Evolutionary conservation across 768 basidiomycete species (phyloP).

Genomic region (Vararia minispora): DNA sequence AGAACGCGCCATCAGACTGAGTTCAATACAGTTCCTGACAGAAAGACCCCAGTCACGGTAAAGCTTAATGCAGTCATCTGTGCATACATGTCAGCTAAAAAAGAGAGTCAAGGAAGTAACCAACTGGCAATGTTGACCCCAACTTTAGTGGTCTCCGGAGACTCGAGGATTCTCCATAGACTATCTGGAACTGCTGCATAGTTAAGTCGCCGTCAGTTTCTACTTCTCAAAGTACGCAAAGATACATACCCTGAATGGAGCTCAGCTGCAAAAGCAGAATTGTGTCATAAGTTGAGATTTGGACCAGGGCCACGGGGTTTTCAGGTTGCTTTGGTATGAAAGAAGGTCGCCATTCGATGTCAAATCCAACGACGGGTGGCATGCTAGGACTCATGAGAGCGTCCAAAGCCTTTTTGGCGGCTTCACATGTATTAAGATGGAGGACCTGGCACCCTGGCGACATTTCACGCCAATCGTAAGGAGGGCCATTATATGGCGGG

Average conservation of each 20-base stretch:
- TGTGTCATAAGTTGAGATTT: conserved; percentile 45
- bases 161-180: conserved; percentile 40
- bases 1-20: conserved; percentile 55
- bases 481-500: no score
- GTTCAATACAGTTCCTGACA: conserved; percentile 49
- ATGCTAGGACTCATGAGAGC: no score
- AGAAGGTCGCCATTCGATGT: conserved; percentile 72
- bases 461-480: no score
- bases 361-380: conserved; percentile 47
- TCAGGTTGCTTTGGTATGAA: conserved; percentile 39
- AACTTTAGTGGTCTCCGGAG: conserved; percentile 46
- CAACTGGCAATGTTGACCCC: conserved; percentile 70
- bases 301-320: conserved; percentile 66
- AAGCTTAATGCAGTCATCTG: conserved; percentile 63
- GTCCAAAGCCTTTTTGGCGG: no score
- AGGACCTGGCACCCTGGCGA: no score
- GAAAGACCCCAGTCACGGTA: conserved; percentile 32
- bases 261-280: conserved; percentile 59
- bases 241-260: conserved; percentile 36
- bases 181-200: conserved; percentile 17
- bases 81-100: conserved; percentile 2
- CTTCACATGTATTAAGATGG: no score
- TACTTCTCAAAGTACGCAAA: not conserved
- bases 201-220: not conserved
- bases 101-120: conserved; percentile 23